These are phyloP conservation scores for Penicillium sp. DNA, from an alignment of 2,329 filamentous ascomycete species.

Conservation along the genomic window DNA sequence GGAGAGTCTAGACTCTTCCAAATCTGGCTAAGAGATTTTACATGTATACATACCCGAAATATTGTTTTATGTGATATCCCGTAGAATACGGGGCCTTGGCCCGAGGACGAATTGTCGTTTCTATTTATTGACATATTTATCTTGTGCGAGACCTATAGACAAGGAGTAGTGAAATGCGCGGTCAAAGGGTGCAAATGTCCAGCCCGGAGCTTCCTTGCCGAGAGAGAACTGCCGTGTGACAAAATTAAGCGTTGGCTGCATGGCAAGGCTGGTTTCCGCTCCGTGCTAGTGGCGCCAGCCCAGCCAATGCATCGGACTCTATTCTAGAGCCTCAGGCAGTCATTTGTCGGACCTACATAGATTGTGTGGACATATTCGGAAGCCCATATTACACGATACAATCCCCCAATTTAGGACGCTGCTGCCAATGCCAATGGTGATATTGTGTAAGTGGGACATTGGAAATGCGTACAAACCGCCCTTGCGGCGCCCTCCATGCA, in stretches of 20 bases:
- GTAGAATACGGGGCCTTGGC: conserved; percentile 4
- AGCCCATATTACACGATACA: background rate
- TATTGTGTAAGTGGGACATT: background rate
- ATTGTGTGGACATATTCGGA: background rate
- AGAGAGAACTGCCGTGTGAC: conserved; percentile 4
- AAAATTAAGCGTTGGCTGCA: conserved; percentile 12
- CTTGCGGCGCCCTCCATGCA: conserved; percentile 11
- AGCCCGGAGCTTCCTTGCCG: background rate
- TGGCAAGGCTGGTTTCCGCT: conserved; percentile 6
- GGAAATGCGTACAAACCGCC: background rate
- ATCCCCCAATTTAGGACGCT: background rate
- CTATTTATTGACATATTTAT: too few species aligned
- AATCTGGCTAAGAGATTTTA: conserved; percentile 1
- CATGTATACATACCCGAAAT: conserved; percentile 2
- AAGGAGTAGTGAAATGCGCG: background rate
- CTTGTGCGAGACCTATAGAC: background rate
- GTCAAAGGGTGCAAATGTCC: background rate
- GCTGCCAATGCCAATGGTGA: conserved; percentile 1
- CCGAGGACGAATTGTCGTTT: background rate
- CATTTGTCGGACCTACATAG: background rate
- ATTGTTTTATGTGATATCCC: background rate
- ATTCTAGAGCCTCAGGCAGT: background rate
- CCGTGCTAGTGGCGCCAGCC: conserved; percentile 12
- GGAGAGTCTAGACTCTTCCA: conserved; percentile 3
- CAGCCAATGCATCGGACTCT: background rate